Evolutionary conservation across 768 basidiomycete species (phyloP).

Genomic region (Podaxis sp.): DNA sequence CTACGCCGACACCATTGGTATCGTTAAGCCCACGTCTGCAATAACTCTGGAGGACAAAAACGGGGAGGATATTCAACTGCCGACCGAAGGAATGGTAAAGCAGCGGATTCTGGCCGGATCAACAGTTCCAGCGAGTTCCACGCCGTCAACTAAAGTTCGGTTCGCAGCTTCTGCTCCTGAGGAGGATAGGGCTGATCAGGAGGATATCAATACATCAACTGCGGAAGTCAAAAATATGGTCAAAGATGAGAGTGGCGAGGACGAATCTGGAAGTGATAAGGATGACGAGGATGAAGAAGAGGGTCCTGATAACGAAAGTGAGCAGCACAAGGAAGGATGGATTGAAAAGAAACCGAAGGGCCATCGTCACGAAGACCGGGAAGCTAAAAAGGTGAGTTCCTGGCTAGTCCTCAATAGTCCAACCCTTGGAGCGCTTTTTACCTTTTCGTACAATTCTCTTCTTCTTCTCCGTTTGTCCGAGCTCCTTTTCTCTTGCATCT

Average conservation of each 20-base stretch:
- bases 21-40: constrained; percentile 46
- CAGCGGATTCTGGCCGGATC: constrained; percentile 3
- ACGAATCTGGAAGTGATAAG: constrained; percentile 24
- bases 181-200: constrained; percentile 17
- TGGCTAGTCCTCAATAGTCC: constrained; percentile 4
- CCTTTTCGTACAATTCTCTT: neutral
- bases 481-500: neutral
- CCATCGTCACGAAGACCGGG: constrained; percentile 90
- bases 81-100: constrained; percentile 14
- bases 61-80: constrained; percentile 11
- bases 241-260: constrained; percentile 16
- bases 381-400: constrained; percentile 77
- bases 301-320: constrained; percentile 34
- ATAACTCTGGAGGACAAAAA: constrained; percentile 7
- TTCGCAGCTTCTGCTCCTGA: constrained; percentile 5
- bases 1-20: constrained; percentile 84
- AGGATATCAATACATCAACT: constrained; percentile 5
- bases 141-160: constrained; percentile 2
- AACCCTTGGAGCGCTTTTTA: neutral
- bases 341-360: constrained; percentile 70
- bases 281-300: constrained; percentile 28
- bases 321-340: constrained; percentile 38
- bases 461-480: neutral
- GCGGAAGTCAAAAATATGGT: constrained; percentile 7
- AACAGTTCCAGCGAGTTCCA: constrained; percentile 4